Base-by-base conservation (phyloP, 768 basidiomycete genomes). In the Fibroporia radiculosa region DNA sequence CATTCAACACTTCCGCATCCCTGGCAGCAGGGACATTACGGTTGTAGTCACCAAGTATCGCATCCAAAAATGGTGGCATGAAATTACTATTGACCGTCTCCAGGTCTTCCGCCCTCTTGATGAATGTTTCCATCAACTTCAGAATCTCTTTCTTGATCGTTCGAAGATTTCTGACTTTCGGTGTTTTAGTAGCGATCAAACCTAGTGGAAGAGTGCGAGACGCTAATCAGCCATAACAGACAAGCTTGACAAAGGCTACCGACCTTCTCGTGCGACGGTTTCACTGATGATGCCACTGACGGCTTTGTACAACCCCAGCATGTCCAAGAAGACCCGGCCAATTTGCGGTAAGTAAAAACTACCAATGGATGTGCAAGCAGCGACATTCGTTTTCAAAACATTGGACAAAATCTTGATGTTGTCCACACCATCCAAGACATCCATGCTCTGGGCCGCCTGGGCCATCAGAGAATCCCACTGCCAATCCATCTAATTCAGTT, bases 101-200 rank as follows among this genome's bases (percentile, higher is more conserved):
- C 26, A 96, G 73, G 58, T 99, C 95, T 63, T 97, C 96, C 10
- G 96, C 93, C 66, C 93, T 93, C 67, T 83, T 88, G 64, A 98
- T 84, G 63, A 97, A 98, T 1, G 90, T 96, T 64, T 99, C 96
- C 78, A 98, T 93, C 42, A 97, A 67, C 69, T 92, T 93, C 52
- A 99, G 66, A 36, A 98, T 91, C 63, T 99, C 96, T 68, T 98
- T 98, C 71, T 98, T 98, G 55, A 99, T 93, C 3, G 95, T 97
- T 49, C 96, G 75, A 42, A 98, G 68, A 50, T 90, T 83, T 48
- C 96, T 81, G 54, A 98, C 80, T 73, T 96, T 96, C 7, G 95
- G 93, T 2, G 93, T 98, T 67, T 93, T 93, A 13, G 95, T 97
- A 4, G 93, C 92, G 59, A 97, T 82, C 31, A 81, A 65, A 25